Percentiles rank a stretch among this genome's conserved stretches.
These are phyloP conservation scores for Carex parvula DNA, from an alignment of 176 grass and related monocot species.

Conservation along the genomic window DNA sequence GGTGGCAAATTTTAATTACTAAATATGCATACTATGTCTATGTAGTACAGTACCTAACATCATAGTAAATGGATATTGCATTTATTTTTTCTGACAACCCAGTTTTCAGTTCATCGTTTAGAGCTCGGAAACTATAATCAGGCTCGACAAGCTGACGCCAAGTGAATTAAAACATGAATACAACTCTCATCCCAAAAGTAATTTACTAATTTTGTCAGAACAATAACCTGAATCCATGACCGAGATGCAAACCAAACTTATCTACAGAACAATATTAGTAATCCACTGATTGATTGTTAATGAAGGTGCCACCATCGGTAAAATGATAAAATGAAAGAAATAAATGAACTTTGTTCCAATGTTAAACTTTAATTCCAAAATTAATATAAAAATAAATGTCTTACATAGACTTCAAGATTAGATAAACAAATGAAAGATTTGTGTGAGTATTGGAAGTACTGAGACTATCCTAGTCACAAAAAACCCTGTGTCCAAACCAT, in stretches of 20 bases:
- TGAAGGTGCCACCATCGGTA: neutral
- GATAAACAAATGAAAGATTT: neutral
- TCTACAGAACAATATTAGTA: neutral
- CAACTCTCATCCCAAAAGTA: neutral
- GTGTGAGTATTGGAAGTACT: neutral
- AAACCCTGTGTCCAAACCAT: neutral
- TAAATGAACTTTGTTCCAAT: neutral
- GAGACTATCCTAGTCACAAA: neutral
- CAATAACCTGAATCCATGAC: neutral
- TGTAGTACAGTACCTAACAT: neutral
- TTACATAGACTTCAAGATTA: neutral
- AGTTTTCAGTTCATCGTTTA: neutral
- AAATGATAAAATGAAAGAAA: neutral
- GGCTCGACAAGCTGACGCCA: neutral
- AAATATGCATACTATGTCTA: neutral
- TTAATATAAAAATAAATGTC: neutral
- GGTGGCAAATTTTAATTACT: neutral
- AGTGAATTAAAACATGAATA: neutral
- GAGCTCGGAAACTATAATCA: neutral
- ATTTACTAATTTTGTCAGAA: neutral
- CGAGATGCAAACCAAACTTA: neutral
- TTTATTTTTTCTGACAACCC: neutral
- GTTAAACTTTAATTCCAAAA: neutral
- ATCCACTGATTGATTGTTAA: neutral
- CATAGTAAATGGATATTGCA: neutral